phyloP scores from a whole-genome alignment of 2,329 filamentous ascomycete species.

The Cladosporium sp. region DNA sequence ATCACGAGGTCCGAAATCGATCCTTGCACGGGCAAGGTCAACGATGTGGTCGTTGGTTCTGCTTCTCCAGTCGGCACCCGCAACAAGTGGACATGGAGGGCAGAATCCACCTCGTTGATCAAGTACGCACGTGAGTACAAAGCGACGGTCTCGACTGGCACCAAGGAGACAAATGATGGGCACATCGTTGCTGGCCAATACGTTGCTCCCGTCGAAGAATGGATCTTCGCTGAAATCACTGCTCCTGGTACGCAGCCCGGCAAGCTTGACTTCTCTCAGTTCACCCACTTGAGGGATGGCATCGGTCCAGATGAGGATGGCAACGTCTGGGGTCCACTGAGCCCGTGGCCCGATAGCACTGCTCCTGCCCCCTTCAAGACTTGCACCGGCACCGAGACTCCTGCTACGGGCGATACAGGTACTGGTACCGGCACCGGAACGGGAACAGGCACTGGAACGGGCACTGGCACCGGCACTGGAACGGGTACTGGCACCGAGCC shows the following conservation, averaged over 20 bases:
- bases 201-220: constrained; percentile 37
- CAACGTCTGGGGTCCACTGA: constrained; percentile 34
- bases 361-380: constrained; percentile 25
- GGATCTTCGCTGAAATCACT: constrained; percentile 39
- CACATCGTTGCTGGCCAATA: constrained; percentile 37
- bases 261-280: constrained; percentile 32
- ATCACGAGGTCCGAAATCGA: constrained; percentile 39
- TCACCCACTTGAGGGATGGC: constrained; percentile 29
- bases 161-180: constrained; percentile 30
- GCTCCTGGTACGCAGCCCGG: constrained; percentile 31
- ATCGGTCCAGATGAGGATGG: constrained; percentile 25
- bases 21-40: constrained; percentile 37
- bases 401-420: constrained; percentile 12
- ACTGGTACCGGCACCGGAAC: background rate
- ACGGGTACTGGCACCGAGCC: too few species aligned
- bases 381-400: constrained; percentile 16
- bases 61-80: constrained; percentile 23
- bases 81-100: constrained; percentile 30
- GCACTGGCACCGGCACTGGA: constrained; percentile 11
- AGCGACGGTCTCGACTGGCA: constrained; percentile 30
- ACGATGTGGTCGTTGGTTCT: constrained; percentile 31
- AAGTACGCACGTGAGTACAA: constrained; percentile 40
- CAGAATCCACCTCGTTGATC: constrained; percentile 21
- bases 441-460: constrained; percentile 23
- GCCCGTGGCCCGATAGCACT: constrained; percentile 12